phyloP scores from a whole-genome alignment of 1,284 basidiomycete genomes.

The Cryptococcus sp. region DNA sequence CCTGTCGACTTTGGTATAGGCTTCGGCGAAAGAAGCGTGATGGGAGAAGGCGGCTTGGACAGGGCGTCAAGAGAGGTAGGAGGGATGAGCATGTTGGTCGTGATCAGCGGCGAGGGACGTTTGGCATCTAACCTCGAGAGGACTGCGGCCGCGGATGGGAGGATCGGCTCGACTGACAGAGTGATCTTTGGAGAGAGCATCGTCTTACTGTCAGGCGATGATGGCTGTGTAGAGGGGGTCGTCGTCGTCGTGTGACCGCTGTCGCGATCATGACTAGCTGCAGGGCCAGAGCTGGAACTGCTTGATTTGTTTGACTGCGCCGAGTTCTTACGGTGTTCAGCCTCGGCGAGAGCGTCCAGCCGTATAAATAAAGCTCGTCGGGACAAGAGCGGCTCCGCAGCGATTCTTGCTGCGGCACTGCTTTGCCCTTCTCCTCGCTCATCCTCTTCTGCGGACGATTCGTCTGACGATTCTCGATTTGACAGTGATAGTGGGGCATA shows the following conservation, averaged over 20 bases:
- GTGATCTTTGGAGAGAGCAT: conserved; percentile 33
- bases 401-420: not conserved
- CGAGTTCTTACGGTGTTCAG: conserved; percentile 15
- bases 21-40: conserved; percentile 42
- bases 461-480: too few relatives aligned
- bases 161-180: conserved; percentile 22
- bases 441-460: not conserved
- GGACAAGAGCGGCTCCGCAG: not conserved
- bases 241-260: not conserved
- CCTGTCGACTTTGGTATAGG: conserved; percentile 9
- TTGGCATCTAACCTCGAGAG: conserved; percentile 8
- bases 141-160: conserved; percentile 4
- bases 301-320: not conserved
- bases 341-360: conserved; percentile 22
- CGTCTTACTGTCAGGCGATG: not conserved
- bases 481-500: too few relatives aligned
- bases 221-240: not conserved
- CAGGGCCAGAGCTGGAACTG: conserved; percentile 1
- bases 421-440: conserved; percentile 6
- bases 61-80: conserved; percentile 5
- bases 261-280: not conserved
- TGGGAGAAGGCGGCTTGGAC: conserved; percentile 25
- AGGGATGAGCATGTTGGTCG: conserved; percentile 1
- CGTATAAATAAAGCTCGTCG: conserved; percentile 23
- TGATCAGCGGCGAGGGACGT: conserved; percentile 9